A percentile compares a stretch with the other conserved stretches of the same genome.
phyloP scores from a whole-genome alignment of 306 rosid species.

The Hylodesmum podocarpum region DNA sequence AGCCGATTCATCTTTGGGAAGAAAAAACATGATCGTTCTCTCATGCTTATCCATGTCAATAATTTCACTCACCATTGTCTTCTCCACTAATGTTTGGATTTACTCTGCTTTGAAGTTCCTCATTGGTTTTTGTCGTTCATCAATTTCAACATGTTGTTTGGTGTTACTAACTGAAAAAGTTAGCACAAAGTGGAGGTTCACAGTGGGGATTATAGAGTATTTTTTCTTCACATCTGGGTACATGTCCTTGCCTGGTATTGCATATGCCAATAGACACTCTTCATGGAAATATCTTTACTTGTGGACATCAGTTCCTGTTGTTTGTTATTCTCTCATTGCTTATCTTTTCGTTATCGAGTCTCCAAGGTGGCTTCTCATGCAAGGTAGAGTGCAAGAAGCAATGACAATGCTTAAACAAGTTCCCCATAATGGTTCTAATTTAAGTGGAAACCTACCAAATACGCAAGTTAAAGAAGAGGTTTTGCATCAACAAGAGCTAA shows the following conservation, averaged over 20 bases:
- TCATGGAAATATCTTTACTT: slow-evolving; percentile 29
- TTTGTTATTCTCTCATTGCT: neutral
- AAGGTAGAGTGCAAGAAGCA: slow-evolving; percentile 19
- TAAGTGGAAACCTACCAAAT: neutral
- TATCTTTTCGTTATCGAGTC: slow-evolving; percentile 24
- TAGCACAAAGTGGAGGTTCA: slow-evolving; percentile 28
- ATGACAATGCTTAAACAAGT: slow-evolving; percentile 3
- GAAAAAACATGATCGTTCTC: slow-evolving; percentile 32
- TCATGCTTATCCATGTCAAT: slow-evolving; percentile 33
- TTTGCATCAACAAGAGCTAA: too few relatives aligned
- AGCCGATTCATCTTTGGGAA: slow-evolving; percentile 39
- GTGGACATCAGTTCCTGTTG: slow-evolving; percentile 24
- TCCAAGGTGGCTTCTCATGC: slow-evolving; percentile 35
- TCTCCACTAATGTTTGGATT: slow-evolving; percentile 35
- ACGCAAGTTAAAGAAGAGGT: neutral
- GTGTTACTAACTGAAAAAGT: slow-evolving; percentile 29
- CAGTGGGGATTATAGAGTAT: slow-evolving; percentile 14
- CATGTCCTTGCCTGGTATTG: slow-evolving; percentile 26
- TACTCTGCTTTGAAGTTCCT: slow-evolving; percentile 37
- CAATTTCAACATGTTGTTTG: slow-evolving; percentile 11
- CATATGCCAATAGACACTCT: slow-evolving; percentile 21
- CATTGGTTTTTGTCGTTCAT: slow-evolving; percentile 23
- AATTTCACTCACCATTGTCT: neutral
- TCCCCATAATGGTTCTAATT: neutral
- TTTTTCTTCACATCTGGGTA: slow-evolving; percentile 26